Percentiles rank a stretch among this genome's conserved stretches.
Evolutionary conservation across 768 basidiomycete genomes (phyloP).

Genomic region (Lentinula raphanica): DNA sequence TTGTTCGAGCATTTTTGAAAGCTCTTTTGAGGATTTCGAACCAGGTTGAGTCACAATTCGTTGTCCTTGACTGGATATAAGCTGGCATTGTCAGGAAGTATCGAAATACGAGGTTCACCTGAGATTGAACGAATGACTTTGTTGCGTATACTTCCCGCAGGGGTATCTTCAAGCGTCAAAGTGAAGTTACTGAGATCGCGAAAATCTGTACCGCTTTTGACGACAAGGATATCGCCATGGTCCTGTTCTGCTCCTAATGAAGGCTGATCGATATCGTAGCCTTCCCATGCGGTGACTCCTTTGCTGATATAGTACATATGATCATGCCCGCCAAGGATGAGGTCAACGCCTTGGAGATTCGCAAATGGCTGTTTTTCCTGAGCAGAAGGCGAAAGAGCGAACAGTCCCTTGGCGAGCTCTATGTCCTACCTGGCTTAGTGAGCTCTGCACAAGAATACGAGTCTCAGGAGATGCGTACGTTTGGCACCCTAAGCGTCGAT

Average conservation of each 20-base stretch:
- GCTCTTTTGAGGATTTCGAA: constrained; percentile 46
- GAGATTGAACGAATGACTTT: constrained; percentile 58
- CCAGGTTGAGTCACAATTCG: constrained; percentile 57
- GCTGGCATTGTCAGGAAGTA: too few relatives aligned
- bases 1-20: constrained; percentile 55
- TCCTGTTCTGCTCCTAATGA: constrained; percentile 71
- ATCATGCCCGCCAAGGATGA: constrained; percentile 86
- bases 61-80: constrained; percentile 41
- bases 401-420: constrained; percentile 57
- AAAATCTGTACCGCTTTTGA: constrained; percentile 91
- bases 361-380: constrained; percentile 40
- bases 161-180: constrained; percentile 55
- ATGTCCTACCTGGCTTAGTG: constrained; percentile 49
- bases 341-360: constrained; percentile 69
- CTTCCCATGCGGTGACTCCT: constrained; percentile 64
- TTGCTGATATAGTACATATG: constrained; percentile 74
- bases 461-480: constrained; percentile 26
- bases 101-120: constrained; percentile 35
- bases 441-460: background rate
- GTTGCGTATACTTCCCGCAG: constrained; percentile 56
- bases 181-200: constrained; percentile 75
- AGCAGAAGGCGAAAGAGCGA: constrained; percentile 52
- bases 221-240: constrained; percentile 60
- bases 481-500: constrained; percentile 36
- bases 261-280: constrained; percentile 45